phyloP scores from a whole-genome alignment of 2,329 filamentous ascomycete species.

The Ascochyta lentis region DNA sequence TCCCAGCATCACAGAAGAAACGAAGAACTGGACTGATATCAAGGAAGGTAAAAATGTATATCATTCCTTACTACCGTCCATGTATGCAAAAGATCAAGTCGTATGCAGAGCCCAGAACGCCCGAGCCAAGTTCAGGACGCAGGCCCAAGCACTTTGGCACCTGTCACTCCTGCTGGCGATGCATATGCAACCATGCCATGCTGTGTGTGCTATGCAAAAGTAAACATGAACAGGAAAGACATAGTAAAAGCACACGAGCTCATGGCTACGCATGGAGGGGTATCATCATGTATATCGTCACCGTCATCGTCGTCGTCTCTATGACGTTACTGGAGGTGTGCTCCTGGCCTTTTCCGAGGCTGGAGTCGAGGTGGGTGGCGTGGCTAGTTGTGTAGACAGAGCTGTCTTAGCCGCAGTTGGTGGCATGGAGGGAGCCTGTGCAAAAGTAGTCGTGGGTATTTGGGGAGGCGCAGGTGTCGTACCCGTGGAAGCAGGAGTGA shows the following conservation, averaged over 20 bases:
- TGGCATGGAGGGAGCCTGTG: not conserved
- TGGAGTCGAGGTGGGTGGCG: constrained; percentile 15
- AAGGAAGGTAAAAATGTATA: constrained; percentile 4
- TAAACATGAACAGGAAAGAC: constrained; percentile 3
- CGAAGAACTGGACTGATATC: not conserved
- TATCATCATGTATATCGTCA: constrained; percentile 31
- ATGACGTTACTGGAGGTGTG: constrained; percentile 2
- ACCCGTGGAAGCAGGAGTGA: constrained; percentile 14
- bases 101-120: constrained; percentile 29
- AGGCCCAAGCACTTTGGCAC: constrained; percentile 50
- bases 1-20: not conserved
- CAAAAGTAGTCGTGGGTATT: not conserved
- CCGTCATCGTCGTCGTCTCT: constrained; percentile 8
- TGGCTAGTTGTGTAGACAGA: constrained; percentile 6
- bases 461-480: constrained; percentile 15
- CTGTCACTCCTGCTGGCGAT: constrained; percentile 32
- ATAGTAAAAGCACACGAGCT: constrained; percentile 7
- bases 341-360: constrained; percentile 7
- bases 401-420: constrained; percentile 1
- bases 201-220: constrained; percentile 41
- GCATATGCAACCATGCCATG: constrained; percentile 39
- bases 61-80: constrained; percentile 8
- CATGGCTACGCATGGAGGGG: constrained; percentile 16
- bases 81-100: constrained; percentile 13
- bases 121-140: constrained; percentile 34